Base-by-base conservation (phyloP, 495 filamentous ascomycete species). In the Lasiosphaeria ovina region DNA sequence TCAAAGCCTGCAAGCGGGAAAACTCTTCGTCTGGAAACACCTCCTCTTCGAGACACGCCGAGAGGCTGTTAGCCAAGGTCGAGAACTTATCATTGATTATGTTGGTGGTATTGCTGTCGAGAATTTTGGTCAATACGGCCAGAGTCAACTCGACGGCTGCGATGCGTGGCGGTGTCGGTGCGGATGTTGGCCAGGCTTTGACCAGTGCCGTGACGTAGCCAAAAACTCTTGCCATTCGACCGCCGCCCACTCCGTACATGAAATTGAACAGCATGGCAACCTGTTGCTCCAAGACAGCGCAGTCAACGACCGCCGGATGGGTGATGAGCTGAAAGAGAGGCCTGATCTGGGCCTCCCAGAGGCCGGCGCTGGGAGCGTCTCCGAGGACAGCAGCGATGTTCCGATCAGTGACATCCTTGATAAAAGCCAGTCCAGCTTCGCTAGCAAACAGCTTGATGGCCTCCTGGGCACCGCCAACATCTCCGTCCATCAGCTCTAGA, bases 91-190 rank as follows among this genome's bases (percentile, higher is more conserved):
- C 64, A 32, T 70, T 66, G 42, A 73, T 50, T 4, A 74, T 74
- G 45, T 67, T 72, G 12, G 51, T 69, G 3, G 73, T 73, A 48
- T 73, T 73, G 58, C 67, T 72, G 34, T 74, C 72, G 38, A 76
- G 52, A 54, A 74, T 66, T 14, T 58, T 69, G 10, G 67, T 54
- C 12, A 76, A 40, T 1, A 73, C 66, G 2, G 63, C 63, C 10
- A 73, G 62, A 16, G 66, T 69, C 45, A 70, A 57, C 53, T 73
- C 70, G 32, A 53, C 45, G 2, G 60, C 54, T 11, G 51, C 60
- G n/a, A 58, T 56, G 10, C 52, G 47, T 1, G 64, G 61, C 6
- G 24, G 6, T 6, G 33, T 32, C 16, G 57, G 16, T 7, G 54
- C 16, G 10, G 16, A 45, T 4, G 47, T 35, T 3, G 60, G 54